These are phyloP conservation scores for Thermothielavioides terrestris DNA, from an alignment of 495 filamentous ascomycete genomes.

Conservation along the genomic window DNA sequence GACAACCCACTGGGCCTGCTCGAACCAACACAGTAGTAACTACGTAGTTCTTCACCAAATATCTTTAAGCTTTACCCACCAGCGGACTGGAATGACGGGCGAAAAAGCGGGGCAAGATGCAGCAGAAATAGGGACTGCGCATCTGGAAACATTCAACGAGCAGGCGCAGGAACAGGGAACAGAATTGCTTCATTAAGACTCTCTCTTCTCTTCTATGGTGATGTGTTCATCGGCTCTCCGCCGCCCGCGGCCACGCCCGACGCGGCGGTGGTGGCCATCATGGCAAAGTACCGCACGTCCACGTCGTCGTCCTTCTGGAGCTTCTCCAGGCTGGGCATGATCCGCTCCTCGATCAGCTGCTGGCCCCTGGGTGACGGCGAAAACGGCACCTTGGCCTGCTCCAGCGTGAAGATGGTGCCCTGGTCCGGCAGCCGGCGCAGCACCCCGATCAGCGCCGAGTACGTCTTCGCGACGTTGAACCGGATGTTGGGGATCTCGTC, in stretches of 20 bases:
- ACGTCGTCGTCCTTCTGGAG: conserved; percentile 94
- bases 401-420: conserved; percentile 74
- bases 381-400: conserved; percentile 60
- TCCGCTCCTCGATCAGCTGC: conserved; percentile 76
- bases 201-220: conserved; percentile 39
- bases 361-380: conserved; percentile 62
- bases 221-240: conserved; percentile 52
- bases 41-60: too few species aligned
- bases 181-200: conserved; percentile 25
- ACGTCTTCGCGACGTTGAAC: conserved; percentile 98
- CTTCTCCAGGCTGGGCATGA: conserved; percentile 88
- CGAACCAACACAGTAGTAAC: too few species aligned
- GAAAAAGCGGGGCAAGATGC: too few species aligned
- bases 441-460: conserved; percentile 77
- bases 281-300: conserved; percentile 92
- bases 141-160: too few species aligned
- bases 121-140: too few species aligned
- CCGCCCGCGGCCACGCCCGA: conserved; percentile 24
- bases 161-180: too few species aligned
- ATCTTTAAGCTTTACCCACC: too few species aligned
- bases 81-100: too few species aligned
- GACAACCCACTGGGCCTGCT: too few species aligned
- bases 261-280: conserved; percentile 39
- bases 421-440: conserved; percentile 81
- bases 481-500: conserved; percentile 98